Evolutionary conservation across 106 monocot species (phyloP).

Genomic region (Allium cepa): DNA sequence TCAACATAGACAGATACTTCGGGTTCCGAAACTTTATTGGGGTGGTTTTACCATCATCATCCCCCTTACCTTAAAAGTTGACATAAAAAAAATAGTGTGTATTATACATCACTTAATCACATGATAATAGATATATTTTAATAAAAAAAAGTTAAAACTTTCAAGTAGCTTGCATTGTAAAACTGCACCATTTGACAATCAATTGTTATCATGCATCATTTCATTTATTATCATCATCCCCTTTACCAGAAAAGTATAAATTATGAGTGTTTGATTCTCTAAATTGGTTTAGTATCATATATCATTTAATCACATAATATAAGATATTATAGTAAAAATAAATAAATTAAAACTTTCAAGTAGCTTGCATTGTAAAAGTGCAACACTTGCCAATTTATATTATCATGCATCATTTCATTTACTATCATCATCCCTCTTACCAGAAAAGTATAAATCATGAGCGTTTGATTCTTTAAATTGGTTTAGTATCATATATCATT

Average conservation of each 20-base stretch:
- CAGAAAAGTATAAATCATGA: slow-evolving; percentile 4
- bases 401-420: too few species aligned
- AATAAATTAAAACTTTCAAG: too few species aligned
- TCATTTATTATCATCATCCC: not conserved
- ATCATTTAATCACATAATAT: too few species aligned
- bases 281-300: slow-evolving; percentile 2
- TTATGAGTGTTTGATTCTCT: slow-evolving; percentile 6
- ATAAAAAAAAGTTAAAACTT: too few species aligned
- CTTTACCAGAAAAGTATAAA: slow-evolving; percentile 1
- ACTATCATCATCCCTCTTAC: not conserved
- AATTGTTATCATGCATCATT: too few species aligned
- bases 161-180: too few species aligned
- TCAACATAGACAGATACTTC: slow-evolving; percentile 30
- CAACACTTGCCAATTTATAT: too few species aligned
- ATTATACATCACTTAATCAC: not conserved
- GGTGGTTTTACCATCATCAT: not conserved
- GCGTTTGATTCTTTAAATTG: slow-evolving; percentile 8
- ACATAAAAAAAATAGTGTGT: not conserved
- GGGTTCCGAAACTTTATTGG: slow-evolving; percentile 28
- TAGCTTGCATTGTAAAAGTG: too few species aligned
- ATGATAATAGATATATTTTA: too few species aligned
- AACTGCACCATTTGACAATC: too few species aligned
- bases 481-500: not conserved
- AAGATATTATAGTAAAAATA: too few species aligned
- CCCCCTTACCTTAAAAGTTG: slow-evolving; percentile 5